Base-by-base conservation (phyloP, 164 flowering plant species). In the Kingdonia uniflora region DNA sequence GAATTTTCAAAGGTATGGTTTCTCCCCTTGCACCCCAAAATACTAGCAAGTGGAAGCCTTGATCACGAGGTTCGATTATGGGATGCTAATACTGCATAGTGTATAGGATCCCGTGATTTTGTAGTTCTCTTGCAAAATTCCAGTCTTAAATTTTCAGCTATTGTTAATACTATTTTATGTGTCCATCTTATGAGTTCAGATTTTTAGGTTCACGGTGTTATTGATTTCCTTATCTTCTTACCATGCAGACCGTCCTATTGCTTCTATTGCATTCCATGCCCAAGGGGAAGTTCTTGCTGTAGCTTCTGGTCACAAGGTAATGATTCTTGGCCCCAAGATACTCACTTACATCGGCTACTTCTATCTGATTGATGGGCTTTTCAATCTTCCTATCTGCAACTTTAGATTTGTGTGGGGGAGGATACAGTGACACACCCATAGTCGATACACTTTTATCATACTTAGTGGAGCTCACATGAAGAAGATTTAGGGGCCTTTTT, bases 221-320 rank as follows among this genome's bases (percentile, higher is more conserved):
- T 11, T 15, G 14, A 14, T n/a, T 29, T 47, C 2, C 21, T 39
- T 3, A 21, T 6, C 42, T 49, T 35, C 41, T 25, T 35, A 47
- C 20, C 46, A 15, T 71, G 62, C 76, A 92, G 98, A 74, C 51
- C 95, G 96, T 20, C 98, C 98, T 42, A 92, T 92, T 66, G 96
- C 98, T 54, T 92, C 98, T 12, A 78, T 92, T 59, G 98, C 98
- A 56, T 92, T 92, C 71, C 96, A 92, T 78, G 94, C 95, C 55
- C 78, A 72, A 57, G 98, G 96, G 40, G 95, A 87, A 39, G 65
- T 85, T 59, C 80, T 92, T 60, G 98, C 96, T 49, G 95, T 92
- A 25, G 98, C 98, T 42, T 85, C 96, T n/a, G 96, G 98, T 22
- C 96, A 88, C 73, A 92, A 92, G 96, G 98, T 92, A 43, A 63